Evolutionary conservation across 148 eudicot species (phyloP), one percentile per base, ranked within the genome.

Genomic region (Talinum fruticosum): DNA sequence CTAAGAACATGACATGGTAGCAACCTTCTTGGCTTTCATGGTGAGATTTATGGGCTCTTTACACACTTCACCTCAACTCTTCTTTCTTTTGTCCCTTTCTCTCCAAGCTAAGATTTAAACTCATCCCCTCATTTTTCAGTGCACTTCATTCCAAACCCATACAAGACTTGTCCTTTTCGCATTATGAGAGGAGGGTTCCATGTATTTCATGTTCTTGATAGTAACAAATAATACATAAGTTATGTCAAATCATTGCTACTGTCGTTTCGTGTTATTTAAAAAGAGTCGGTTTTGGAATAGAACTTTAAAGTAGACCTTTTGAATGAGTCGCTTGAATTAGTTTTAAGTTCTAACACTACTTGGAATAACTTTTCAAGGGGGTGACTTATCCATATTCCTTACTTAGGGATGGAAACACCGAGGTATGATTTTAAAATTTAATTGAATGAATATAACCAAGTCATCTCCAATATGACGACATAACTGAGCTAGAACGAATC

Each of bases 121-220:
- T 26, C 69, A 57, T 29, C 71, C 64, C 71, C 24, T 61, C 29
- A 62, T 62, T 23, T 26, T 24, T 26, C 62, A 26, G 23, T 54
- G 62, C 28, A 54, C 62, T 62, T 62, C 32, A 26, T 28, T 62
- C 66, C 33, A 62, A 26, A 62, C 26, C 32, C 14, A 62, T 62
- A 26, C 38, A 69, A 68, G 69, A 35, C 24, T 0, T 6, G 77
- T 72, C 80, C 8, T 53, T 81, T 66, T 77, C 80, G 5, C 36
- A 51, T 62, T 66, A 35, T 53, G 51, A 54, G 33, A 26, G 30
- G 26, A 15, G 6, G 32, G 26, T 54, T 18, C 24, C 26, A 54
- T 54, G 61, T 21, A 54, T 54, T 24, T 19, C 26, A 2, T 54
- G 19, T 54, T 54, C 61, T 19, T 54, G 61, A 54, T 8, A 54